Conservation (phyloP, 257 asterid species). For the Avicennia marina region DNA sequence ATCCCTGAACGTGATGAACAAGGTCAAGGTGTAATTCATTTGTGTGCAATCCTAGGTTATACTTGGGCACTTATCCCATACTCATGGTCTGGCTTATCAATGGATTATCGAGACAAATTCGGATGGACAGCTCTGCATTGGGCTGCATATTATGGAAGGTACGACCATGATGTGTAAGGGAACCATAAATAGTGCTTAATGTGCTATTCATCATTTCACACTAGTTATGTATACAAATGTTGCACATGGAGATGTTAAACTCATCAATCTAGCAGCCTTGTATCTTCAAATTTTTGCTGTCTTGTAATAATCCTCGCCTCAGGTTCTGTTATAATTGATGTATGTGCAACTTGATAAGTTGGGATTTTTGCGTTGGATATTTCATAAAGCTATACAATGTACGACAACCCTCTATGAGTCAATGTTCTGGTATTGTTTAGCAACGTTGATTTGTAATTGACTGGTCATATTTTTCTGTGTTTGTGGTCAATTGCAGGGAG, state of each 20-base stretch:
- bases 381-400: too few relatives aligned
- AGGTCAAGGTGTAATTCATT: conserved; percentile 92
- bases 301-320: too few relatives aligned
- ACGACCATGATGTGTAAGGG: conserved; percentile 3
- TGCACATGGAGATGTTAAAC: too few relatives aligned
- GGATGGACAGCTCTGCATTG: conserved; percentile 99
- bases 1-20: conserved; percentile 73
- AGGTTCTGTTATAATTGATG: too few relatives aligned
- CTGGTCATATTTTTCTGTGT: conserved; percentile 11
- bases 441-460: neutral
- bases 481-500: conserved; percentile 48
- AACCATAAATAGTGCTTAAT: too few relatives aligned
- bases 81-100: conserved; percentile 74
- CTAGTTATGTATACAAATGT: too few relatives aligned
- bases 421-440: neutral
- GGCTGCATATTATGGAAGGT: conserved; percentile 99
- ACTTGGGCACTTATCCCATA: conserved; percentile 85
- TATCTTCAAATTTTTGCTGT: too few relatives aligned
- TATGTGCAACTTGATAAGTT: neutral
- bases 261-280: too few relatives aligned
- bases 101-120: conserved; percentile 86
- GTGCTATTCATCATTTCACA: too few relatives aligned
- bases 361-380: neutral
- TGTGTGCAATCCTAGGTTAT: conserved; percentile 92
- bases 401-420: neutral